Percentiles rank a stretch among this genome's conserved stretches.
These are phyloP conservation scores for Plenodomus tracheiphilus DNA, from an alignment of 2,329 filamentous ascomycete species.

Conservation along the genomic window DNA sequence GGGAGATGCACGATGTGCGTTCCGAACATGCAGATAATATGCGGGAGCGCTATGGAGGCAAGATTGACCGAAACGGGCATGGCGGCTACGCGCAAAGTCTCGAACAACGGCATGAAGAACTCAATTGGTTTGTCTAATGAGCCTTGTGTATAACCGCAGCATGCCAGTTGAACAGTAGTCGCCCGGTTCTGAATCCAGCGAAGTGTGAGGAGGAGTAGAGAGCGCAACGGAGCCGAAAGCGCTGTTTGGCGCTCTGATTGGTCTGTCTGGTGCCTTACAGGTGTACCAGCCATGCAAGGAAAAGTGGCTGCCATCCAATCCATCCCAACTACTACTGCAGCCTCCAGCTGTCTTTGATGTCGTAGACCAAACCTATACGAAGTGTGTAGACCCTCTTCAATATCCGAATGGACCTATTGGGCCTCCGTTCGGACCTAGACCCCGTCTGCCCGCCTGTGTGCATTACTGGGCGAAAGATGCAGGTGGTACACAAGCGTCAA, in stretches of 20 bases:
- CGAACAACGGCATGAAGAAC: conserved; percentile 1
- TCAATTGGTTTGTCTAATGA: conserved; percentile 21
- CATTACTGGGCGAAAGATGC: conserved; percentile 19
- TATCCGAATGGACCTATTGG: conserved; percentile 34
- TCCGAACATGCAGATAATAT: conserved; percentile 30
- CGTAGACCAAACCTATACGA: conserved; percentile 22
- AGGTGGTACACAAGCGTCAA: conserved; percentile 38
- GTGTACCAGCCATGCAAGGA: conserved; percentile 39
- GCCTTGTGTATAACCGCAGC: conserved; percentile 18
- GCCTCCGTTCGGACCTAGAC: conserved; percentile 17
- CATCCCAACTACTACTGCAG: conserved; percentile 17
- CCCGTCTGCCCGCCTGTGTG: conserved; percentile 20
- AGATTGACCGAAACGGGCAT: conserved; percentile 22
- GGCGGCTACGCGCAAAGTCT: conserved; percentile 13
- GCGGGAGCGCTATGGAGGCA: conserved; percentile 34
- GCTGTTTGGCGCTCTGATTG: conserved; percentile 35
- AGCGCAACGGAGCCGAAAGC: conserved; percentile 23
- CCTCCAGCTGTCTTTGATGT: conserved; percentile 18
- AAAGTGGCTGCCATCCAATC: conserved; percentile 38
- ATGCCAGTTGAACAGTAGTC: conserved; percentile 22
- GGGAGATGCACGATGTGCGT: conserved; percentile 19
- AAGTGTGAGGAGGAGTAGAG: conserved; percentile 24
- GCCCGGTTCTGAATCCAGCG: conserved; percentile 19
- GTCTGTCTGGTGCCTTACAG: conserved; percentile 30
- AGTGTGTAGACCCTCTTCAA: conserved; percentile 22